A percentile compares a stretch with the other conserved stretches of the same genome.
Evolutionary conservation across 1,284 basidiomycete species (phyloP).

Genomic region (Porogramme epimiltina): DNA sequence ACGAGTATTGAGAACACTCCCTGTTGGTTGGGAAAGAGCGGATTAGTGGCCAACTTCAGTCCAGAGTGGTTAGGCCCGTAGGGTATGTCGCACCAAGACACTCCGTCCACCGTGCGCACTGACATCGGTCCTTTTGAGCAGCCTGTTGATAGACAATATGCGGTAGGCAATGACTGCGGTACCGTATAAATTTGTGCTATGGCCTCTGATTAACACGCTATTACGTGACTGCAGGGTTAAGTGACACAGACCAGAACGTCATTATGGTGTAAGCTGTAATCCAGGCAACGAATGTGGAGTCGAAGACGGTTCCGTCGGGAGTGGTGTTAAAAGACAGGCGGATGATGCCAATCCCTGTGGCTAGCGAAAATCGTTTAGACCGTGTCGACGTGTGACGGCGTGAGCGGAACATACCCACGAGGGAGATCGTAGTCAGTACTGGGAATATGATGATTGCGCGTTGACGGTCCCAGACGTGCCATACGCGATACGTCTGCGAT

Average conservation of each 20-base stretch:
- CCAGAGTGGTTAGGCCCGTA: background rate
- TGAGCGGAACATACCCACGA: background rate
- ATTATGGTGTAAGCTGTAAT: background rate
- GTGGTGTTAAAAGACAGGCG: background rate
- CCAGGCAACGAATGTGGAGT: background rate
- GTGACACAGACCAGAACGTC: background rate
- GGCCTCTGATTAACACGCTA: background rate
- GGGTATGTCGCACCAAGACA: background rate
- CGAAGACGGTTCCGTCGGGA: background rate
- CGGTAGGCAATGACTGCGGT: conserved; percentile 8
- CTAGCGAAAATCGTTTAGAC: background rate
- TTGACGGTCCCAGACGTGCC: background rate
- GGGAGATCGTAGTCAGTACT: background rate
- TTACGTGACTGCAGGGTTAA: background rate
- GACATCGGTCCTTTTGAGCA: background rate
- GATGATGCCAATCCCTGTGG: background rate
- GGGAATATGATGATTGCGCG: background rate
- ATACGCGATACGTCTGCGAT: background rate
- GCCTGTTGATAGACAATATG: background rate
- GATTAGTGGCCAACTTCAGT: too few species aligned
- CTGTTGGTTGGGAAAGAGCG: background rate
- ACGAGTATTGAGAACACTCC: conserved; percentile 6
- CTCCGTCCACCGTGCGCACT: background rate
- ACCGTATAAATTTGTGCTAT: conserved; percentile 7
- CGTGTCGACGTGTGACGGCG: background rate